These are phyloP conservation scores for Amaranthus tricolor DNA, from an alignment of 179 eudicot genomes.

Conservation along the genomic window DNA sequence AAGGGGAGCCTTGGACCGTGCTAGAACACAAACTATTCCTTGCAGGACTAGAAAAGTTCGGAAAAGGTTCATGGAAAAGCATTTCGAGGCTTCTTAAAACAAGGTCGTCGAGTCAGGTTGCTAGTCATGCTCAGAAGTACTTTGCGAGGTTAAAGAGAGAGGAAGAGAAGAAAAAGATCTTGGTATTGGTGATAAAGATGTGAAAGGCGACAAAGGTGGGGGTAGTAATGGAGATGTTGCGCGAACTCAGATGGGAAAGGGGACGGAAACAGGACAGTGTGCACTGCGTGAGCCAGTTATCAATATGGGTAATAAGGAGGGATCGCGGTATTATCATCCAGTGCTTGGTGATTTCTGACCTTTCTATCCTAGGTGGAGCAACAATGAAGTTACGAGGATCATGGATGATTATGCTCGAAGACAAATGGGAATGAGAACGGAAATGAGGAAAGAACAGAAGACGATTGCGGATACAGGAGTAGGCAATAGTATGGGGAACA, in stretches of 20 bases:
- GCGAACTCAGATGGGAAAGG: neutral
- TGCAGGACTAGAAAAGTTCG: constrained; percentile 18
- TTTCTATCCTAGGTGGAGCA: too few species aligned
- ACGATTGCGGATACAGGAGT: too few species aligned
- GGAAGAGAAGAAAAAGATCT: constrained; percentile 9
- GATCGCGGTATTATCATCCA: too few species aligned
- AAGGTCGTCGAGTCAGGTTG: constrained; percentile 27
- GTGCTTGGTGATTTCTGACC: too few species aligned
- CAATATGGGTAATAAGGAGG: too few species aligned
- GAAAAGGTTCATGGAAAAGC: constrained; percentile 32
- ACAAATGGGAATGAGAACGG: too few species aligned
- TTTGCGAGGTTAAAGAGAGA: constrained; percentile 13
- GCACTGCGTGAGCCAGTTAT: too few species aligned
- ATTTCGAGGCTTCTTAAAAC: constrained; percentile 27
- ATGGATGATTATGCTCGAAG: too few species aligned
- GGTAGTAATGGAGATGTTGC: neutral
- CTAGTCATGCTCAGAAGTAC: constrained; percentile 35
- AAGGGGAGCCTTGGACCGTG: constrained; percentile 23
- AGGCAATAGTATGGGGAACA: too few species aligned
- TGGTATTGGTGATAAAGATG: neutral
- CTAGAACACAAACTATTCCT: constrained; percentile 26
- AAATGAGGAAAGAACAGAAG: too few species aligned
- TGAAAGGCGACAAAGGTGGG: too few species aligned
- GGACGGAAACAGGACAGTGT: neutral
- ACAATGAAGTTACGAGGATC: too few species aligned